phyloP scores from a whole-genome alignment of 179 eudicot species.

The Beta corolliflora region DNA sequence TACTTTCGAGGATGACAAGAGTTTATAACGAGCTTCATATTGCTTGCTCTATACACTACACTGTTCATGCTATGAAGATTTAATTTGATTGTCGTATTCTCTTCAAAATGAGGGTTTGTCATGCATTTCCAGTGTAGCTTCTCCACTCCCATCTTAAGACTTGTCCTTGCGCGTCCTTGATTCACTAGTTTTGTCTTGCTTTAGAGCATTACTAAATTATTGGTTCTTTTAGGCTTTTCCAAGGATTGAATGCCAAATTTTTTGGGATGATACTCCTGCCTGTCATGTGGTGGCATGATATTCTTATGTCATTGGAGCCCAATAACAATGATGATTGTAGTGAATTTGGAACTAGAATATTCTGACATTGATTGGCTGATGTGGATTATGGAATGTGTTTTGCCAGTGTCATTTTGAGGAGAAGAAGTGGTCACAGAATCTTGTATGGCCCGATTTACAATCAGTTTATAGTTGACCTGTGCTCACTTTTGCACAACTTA shows the following conservation, averaged over 20 bases:
- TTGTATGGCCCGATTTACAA: too few relatives aligned
- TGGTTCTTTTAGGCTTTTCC: background rate
- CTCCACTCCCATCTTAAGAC: background rate
- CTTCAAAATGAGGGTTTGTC: background rate
- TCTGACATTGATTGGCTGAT: too few relatives aligned
- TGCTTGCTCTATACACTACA: too few relatives aligned
- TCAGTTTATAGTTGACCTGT: too few relatives aligned
- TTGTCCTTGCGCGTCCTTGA: conserved; percentile 1
- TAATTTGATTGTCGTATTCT: background rate
- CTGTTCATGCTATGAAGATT: background rate
- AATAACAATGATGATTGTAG: background rate
- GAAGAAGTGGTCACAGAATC: too few relatives aligned
- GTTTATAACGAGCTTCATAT: background rate
- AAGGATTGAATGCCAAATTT: background rate
- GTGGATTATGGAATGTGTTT: too few relatives aligned
- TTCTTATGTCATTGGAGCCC: background rate
- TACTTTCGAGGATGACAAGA: background rate
- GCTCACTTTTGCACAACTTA: too few relatives aligned
- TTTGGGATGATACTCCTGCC: background rate
- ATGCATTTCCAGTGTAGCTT: background rate
- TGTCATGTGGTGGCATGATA: background rate
- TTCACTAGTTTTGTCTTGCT: background rate
- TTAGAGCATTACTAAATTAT: background rate
- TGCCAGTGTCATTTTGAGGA: too few relatives aligned
- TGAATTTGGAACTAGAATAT: too few relatives aligned